Base-by-base conservation (phyloP, 257 asterid genomes). In the Solanum corneliomulleri region DNA sequence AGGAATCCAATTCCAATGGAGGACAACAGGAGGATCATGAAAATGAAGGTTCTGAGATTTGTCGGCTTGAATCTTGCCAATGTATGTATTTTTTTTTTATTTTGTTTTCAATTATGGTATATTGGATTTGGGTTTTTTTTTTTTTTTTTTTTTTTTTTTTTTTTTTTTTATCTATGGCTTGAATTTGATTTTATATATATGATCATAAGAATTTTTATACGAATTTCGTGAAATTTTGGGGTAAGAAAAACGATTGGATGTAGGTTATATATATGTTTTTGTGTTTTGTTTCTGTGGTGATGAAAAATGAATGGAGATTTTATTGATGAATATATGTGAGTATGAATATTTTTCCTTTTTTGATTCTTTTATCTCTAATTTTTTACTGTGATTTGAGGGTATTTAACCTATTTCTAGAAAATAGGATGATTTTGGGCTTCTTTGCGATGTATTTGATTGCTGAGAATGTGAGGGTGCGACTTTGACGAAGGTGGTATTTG, bases 11-110 rank as follows among this genome's bases (percentile, higher is more conserved):
- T 25, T 71, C 83, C 52, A 75, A 88, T 89, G 93, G 87, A 14
- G 92, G 88, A 21, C 92, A 87, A 16, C 44, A 76, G 4, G 85
- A 76, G 4, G 85, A 76, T 42, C 74, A 77, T 45, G 60, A 56
- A 56, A 56, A 86, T 82, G 76, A 82, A 27, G 29, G 66, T 62
- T 56, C 66, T 56, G 25, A 2, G 12, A 56, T 56, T 56, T 91
- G 87, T 88, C 88, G 85, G 58, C 88, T 83, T 81, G 90, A 93
- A 88, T 90, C 95, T n/a, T 93, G 96, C 91, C 91, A 94, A 6
- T 15, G 98, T 92, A 86, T 83, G 92, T 86, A 85, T 44, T 74
- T 14, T 7, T 76, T 21, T 3, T n/a, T 60, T 60, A 56, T 56
- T 56, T 56, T 56, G 66, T 56, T 60, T 60, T 60, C 68, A 60